Conservation (phyloP, 805 yeast genomes). For the Saccharomyces eubayanus region DNA sequence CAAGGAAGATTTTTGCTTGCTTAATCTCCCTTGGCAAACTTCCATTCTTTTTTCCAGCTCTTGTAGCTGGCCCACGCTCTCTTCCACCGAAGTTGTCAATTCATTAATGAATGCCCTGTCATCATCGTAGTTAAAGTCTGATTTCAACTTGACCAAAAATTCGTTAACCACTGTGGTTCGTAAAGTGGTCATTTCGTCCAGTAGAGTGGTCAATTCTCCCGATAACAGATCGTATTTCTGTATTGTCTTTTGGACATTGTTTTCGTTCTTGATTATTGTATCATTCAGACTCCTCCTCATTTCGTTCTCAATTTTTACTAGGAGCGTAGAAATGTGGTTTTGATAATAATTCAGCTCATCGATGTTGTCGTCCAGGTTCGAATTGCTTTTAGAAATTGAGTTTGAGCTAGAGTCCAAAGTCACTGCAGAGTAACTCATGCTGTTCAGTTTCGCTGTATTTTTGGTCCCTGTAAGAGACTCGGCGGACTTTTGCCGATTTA, state of each 20-base stretch:
- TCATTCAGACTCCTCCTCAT: constrained; percentile 19
- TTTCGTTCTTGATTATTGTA: constrained; percentile 23
- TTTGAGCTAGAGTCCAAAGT: neutral
- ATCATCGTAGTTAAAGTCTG: constrained; percentile 23
- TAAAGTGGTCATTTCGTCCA: constrained; percentile 18
- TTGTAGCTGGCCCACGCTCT: constrained; percentile 19
- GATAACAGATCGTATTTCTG: constrained; percentile 21
- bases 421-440: neutral
- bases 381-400: neutral
- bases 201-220: constrained; percentile 24
- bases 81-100: constrained; percentile 8
- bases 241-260: constrained; percentile 22
- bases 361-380: neutral
- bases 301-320: constrained; percentile 19
- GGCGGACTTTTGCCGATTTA: neutral
- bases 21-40: constrained; percentile 14
- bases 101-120: constrained; percentile 20
- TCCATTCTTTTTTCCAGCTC: constrained; percentile 26
- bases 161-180: constrained; percentile 22
- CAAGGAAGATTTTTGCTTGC: constrained; percentile 20
- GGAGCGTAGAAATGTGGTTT: constrained; percentile 18
- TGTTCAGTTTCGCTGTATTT: neutral
- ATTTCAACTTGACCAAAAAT: constrained; percentile 24
- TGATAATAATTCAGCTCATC: constrained; percentile 18
- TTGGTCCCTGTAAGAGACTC: neutral